Evolutionary conservation across 1,139 yeast genomes (phyloP), one percentile per base, ranked within the genome.

Genomic region (Taiozyma sp.): DNA sequence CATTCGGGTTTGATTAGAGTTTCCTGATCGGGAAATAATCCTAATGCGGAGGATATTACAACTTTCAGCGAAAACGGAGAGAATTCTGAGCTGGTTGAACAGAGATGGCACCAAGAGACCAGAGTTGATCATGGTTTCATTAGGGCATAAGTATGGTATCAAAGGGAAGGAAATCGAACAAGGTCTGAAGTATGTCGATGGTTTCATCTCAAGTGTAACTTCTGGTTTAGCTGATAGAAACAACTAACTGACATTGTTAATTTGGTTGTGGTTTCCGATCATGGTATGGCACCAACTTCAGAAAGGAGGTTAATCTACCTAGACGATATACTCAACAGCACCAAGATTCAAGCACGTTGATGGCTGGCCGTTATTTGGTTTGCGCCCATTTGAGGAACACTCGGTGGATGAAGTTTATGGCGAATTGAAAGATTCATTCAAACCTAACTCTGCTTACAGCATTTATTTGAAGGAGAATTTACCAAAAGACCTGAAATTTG

Each of bases 231-330:
- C 64, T 1, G 59, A 64, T 21, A 73, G 96, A 50, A 81, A 85
- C 55, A 19, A 19, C 69, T 89, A 53, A 69, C 76, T 1, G 74
- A 80, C 40, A 75, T 88, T 45, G 88, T 85, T 13, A 91, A 91
- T 64, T 69, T 91, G 26, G 70, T 91, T 0, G 71, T 91, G 46
- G 86, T 90, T 1, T 88, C 96, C 48, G 97, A 90, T 64, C 97
- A 90, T 64, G 97, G 97, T 7, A 89, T 90, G 96, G 86, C 96
- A 0, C 95, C 96, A 3, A 86, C 95, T 1, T 78, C 89, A 0
- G 79, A 82, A 19, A 49, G 52, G 13, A 70, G 96, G 50, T 64
- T 86, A 9, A 69, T 88, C 2, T 81, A 79, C 58, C 67, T 88
- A 50, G 96, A 88, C 63, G 93, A 88, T 57, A 56, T 86, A 19